Conservation (phyloP, 73 alveolate species). For the Paramecium octaurelia region DNA sequence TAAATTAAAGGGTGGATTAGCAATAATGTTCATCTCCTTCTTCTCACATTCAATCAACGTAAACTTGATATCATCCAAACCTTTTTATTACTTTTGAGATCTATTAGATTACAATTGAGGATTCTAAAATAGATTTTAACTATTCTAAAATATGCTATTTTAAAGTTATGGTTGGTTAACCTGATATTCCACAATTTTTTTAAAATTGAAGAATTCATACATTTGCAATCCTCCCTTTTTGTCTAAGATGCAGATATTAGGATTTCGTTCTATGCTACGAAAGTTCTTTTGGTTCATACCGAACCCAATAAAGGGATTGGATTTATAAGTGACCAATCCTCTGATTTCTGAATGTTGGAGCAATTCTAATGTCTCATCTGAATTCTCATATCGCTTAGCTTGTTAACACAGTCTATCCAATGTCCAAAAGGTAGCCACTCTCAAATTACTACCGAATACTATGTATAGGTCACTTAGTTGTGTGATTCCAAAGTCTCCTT, state of each 20-base stretch:
- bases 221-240: neutral
- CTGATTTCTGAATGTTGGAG: neutral
- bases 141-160: neutral
- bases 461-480: neutral
- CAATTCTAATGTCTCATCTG: neutral
- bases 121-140: neutral
- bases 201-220: neutral
- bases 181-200: neutral
- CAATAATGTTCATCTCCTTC: neutral
- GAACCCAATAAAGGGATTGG: neutral
- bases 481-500: neutral
- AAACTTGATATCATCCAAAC: neutral
- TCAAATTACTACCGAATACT: neutral
- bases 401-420: neutral
- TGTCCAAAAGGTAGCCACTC: neutral
- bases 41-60: neutral
- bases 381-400: neutral
- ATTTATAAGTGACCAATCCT: neutral
- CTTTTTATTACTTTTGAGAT: neutral
- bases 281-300: neutral
- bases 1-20: conserved; percentile 1
- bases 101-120: neutral
- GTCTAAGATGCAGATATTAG: neutral
- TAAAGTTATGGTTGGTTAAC: neutral
- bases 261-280: neutral